Evolutionary conservation across 495 filamentous ascomycete species (phyloP).

Genomic region (Terfezia boudieri): DNA sequence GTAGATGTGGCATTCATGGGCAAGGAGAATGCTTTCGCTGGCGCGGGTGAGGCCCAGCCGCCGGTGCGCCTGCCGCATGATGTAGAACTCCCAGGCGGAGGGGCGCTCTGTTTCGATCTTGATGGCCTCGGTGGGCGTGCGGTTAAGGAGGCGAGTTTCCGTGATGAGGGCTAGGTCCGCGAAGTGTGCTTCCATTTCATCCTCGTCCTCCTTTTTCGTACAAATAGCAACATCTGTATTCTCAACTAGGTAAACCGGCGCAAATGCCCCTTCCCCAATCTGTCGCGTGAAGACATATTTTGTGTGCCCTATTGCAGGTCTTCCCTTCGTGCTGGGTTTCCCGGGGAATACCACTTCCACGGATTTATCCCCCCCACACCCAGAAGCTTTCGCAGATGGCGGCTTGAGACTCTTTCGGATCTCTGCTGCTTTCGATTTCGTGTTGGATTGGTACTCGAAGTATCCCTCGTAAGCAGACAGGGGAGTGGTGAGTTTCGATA

Average conservation of each 20-base stretch:
- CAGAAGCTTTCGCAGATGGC: no score
- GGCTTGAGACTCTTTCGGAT: constrained; percentile 38
- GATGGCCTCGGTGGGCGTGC: constrained; percentile 39
- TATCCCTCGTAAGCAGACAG: constrained; percentile 56
- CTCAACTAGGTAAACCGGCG: constrained; percentile 78
- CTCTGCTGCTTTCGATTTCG: constrained; percentile 39
- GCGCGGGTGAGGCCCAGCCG: constrained; percentile 50
- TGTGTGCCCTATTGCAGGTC: no score
- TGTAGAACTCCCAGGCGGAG: constrained; percentile 90
- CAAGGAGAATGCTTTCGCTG: constrained; percentile 49
- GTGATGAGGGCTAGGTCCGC: constrained; percentile 20
- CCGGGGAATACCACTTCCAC: no score
- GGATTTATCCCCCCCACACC: no score
- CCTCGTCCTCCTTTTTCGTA: constrained; percentile 27
- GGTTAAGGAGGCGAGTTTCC: constrained; percentile 6
- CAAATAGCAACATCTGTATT: constrained; percentile 30
- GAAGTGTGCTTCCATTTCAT: constrained; percentile 27
- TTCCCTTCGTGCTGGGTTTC: no score
- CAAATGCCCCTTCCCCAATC: constrained; percentile 80
- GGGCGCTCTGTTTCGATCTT: constrained; percentile 57
- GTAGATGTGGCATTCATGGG: constrained; percentile 75
- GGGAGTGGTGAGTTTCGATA: constrained; percentile 45
- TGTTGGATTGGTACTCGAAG: constrained; percentile 37
- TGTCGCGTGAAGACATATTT: constrained; percentile 62
- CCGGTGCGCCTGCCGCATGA: constrained; percentile 58